These are phyloP conservation scores for Paramecium pentaurelia DNA, from an alignment of 73 alveolate species.

Conservation along the genomic window DNA sequence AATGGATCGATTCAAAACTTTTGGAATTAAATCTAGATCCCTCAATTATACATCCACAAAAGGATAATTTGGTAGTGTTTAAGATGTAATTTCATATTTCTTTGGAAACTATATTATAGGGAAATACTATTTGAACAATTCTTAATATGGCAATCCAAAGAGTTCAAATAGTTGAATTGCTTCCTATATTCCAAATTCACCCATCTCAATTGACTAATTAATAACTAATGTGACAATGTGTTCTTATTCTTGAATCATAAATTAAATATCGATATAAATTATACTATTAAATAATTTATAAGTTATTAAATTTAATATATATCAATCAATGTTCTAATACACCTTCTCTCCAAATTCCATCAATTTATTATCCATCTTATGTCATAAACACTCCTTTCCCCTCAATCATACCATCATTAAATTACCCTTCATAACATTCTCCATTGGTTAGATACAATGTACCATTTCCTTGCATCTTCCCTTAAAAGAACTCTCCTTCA, in stretches of 20 bases:
- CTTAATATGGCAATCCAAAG: not conserved
- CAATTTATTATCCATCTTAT: not conserved
- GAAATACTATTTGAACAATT: not conserved
- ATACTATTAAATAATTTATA: not conserved
- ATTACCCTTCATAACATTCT: slow-evolving; percentile 20
- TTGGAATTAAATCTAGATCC: slow-evolving; percentile 32
- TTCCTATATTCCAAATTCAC: slow-evolving; percentile 11
- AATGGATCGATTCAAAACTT: slow-evolving; percentile 65
- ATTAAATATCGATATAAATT: not conserved
- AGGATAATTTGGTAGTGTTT: slow-evolving; percentile 55
- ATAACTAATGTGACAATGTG: not conserved
- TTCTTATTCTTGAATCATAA: slow-evolving; percentile 21
- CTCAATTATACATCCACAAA: slow-evolving; percentile 66
- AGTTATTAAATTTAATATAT: not conserved
- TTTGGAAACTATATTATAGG: not conserved
- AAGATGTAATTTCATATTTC: slow-evolving; percentile 31
- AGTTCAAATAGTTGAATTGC: not conserved
- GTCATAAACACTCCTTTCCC: slow-evolving; percentile 17
- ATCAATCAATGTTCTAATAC: not conserved
- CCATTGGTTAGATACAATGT: not conserved
- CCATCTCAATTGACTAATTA: slow-evolving; percentile 2
- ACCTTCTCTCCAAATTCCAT: slow-evolving; percentile 35
- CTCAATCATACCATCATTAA: slow-evolving; percentile 40
- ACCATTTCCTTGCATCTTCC: slow-evolving; percentile 28
- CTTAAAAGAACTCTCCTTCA: slow-evolving; percentile 35